Evolutionary conservation across 2,329 filamentous ascomycete genomes (phyloP).

Genomic region (Calonectria naviculata): DNA sequence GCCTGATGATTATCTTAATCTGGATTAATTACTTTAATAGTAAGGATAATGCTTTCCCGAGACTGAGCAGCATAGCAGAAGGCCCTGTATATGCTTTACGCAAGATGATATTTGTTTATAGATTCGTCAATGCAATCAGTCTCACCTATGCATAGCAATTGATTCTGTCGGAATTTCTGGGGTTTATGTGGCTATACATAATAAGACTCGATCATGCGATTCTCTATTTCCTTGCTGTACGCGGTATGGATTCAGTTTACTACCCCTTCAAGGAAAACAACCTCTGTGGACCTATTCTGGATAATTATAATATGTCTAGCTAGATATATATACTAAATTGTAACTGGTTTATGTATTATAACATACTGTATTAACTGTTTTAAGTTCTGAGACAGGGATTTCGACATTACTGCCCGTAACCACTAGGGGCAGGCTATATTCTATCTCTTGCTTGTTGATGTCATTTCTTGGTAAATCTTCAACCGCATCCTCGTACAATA

Average conservation of each 20-base stretch:
- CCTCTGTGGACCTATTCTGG: conserved; percentile 33
- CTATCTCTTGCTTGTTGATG: too few relatives aligned
- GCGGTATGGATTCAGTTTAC: conserved; percentile 32
- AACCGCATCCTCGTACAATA: too few relatives aligned
- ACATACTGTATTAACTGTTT: too few relatives aligned
- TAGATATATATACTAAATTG: too few relatives aligned
- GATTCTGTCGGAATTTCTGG: background rate
- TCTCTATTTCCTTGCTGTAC: conserved; percentile 58
- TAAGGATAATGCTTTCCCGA: conserved; percentile 33
- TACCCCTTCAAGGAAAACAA: conserved; percentile 43
- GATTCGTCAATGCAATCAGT: conserved; percentile 46
- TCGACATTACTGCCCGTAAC: too few relatives aligned
- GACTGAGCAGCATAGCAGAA: conserved; percentile 35
- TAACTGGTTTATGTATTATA: too few relatives aligned
- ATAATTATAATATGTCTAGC: conserved; percentile 53
- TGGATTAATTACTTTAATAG: conserved; percentile 33
- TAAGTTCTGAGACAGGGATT: too few relatives aligned
- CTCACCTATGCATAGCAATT: conserved; percentile 34
- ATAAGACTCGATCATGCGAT: conserved; percentile 61
- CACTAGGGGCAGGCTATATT: too few relatives aligned
- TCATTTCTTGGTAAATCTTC: too few relatives aligned
- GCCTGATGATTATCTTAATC: conserved; percentile 62
- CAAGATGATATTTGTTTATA: conserved; percentile 34
- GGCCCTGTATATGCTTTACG: conserved; percentile 45
- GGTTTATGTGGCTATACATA: conserved; percentile 36